A percentile compares a stretch with the other conserved stretches of the same genome.
phyloP scores from a whole-genome alignment of 2,329 filamentous ascomycete genomes.

The Chaetomium sp. region DNA sequence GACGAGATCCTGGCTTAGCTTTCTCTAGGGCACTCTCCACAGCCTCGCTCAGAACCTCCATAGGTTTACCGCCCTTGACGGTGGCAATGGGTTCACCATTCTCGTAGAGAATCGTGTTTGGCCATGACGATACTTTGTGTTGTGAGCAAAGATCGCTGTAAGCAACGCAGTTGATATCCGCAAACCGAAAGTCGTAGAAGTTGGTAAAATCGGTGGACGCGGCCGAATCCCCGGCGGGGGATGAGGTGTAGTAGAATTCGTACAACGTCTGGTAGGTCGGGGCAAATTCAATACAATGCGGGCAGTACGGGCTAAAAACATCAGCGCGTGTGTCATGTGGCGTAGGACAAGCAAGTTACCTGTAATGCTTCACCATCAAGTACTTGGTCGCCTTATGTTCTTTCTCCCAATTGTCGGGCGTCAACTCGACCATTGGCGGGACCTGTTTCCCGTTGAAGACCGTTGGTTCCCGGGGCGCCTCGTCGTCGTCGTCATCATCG shows the following conservation, averaged over 20 bases:
- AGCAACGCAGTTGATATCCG: constrained; percentile 75
- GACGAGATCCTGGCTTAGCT: constrained; percentile 73
- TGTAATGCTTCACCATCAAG: constrained; percentile 59
- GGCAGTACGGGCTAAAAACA: constrained; percentile 49
- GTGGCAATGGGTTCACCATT: constrained; percentile 62
- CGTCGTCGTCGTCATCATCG: constrained; percentile 34
- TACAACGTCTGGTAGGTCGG: constrained; percentile 88
- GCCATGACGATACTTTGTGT: constrained; percentile 63
- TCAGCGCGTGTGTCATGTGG: constrained; percentile 16
- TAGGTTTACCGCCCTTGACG: constrained; percentile 60
- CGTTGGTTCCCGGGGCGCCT: constrained; percentile 40
- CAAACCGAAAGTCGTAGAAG: constrained; percentile 88
- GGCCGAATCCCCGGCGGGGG: constrained; percentile 54
- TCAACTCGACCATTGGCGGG: constrained; percentile 57
- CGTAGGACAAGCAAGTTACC: constrained; percentile 38
- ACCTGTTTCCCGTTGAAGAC: constrained; percentile 62
- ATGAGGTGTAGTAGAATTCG: constrained; percentile 89
- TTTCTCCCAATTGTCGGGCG: constrained; percentile 49
- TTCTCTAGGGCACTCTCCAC: constrained; percentile 72
- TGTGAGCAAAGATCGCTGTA: constrained; percentile 70
- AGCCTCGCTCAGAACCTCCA: constrained; percentile 59
- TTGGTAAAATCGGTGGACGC: constrained; percentile 59
- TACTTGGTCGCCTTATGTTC: constrained; percentile 49
- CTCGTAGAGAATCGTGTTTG: constrained; percentile 73
- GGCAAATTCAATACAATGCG: constrained; percentile 72